Evolutionary conservation across 1,284 basidiomycete species (phyloP).

Genomic region (Trichosporon inkin): DNA sequence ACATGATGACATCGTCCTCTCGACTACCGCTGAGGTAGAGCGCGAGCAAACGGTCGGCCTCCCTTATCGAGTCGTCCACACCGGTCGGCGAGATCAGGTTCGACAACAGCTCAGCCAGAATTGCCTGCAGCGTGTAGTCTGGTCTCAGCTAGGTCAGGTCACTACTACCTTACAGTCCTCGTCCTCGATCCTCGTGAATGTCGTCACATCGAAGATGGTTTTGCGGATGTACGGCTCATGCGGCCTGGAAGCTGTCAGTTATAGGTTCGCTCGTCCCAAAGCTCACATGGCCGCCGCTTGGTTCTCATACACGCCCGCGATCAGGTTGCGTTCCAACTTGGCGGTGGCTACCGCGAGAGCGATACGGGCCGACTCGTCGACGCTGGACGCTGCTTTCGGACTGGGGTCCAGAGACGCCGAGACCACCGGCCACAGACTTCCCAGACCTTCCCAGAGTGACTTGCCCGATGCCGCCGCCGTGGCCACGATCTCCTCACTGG

Average conservation of each 20-base stretch:
- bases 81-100: conserved; percentile 43
- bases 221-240: conserved; percentile 33
- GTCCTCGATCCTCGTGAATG: conserved; percentile 42
- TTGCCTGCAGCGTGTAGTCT: conserved; percentile 39
- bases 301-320: conserved; percentile 34
- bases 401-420: conserved; percentile 14
- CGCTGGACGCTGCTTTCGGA: background rate
- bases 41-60: conserved; percentile 23
- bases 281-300: conserved; percentile 35
- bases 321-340: conserved; percentile 42
- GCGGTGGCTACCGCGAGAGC: conserved; percentile 30
- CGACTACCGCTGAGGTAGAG: conserved; percentile 37
- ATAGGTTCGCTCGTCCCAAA: background rate
- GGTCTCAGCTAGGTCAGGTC: conserved; percentile 1
- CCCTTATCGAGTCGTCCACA: conserved; percentile 16
- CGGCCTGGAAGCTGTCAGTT: conserved; percentile 13
- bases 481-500: conserved; percentile 22
- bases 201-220: conserved; percentile 41
- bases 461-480: conserved; percentile 21
- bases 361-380: conserved; percentile 25
- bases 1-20: conserved; percentile 63
- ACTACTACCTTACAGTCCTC: conserved; percentile 25
- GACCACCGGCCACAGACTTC: conserved; percentile 11
- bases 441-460: conserved; percentile 11
- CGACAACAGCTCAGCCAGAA: conserved; percentile 41